A percentile compares a stretch with the other conserved stretches of the same genome.
Evolutionary conservation across 106 monocot species (phyloP).

Genomic region (Alisma plantagoaquatica): DNA sequence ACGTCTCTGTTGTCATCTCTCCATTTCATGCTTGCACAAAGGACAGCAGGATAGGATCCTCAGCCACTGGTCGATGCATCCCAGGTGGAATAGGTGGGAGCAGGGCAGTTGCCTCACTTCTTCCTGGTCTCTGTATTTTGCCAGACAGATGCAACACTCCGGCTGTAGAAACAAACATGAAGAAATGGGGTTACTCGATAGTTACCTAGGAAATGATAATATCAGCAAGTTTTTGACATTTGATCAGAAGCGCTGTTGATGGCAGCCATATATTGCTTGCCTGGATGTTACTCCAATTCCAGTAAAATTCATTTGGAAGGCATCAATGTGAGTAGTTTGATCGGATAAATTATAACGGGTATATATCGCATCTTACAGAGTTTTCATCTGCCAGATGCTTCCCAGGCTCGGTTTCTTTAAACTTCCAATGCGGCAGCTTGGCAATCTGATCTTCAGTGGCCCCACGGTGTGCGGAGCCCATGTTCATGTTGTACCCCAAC

Average conservation of each 20-base stretch:
- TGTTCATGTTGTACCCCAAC: conserved; percentile 80
- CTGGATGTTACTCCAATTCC: no score
- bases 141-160: conserved; percentile 80
- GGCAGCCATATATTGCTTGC: no score
- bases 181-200: no score
- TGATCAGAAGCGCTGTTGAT: no score
- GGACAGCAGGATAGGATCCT: conserved; percentile 84
- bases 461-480: conserved; percentile 35
- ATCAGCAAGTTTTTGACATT: no score
- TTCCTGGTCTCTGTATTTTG: conserved; percentile 58
- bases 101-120: conserved; percentile 88
- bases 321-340: no score
- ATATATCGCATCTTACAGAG: conserved; percentile 39
- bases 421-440: conserved; percentile 48
- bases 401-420: conserved; percentile 21
- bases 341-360: no score
- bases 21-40: conserved; percentile 70
- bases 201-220: no score
- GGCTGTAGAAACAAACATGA: conserved; percentile 22
- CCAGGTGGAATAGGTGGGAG: conserved; percentile 60
- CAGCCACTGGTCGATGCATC: conserved; percentile 82
- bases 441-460: conserved; percentile 73
- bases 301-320: no score
- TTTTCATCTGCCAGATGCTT: conserved; percentile 10
- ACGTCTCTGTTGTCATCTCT: conserved; percentile 9